Evolutionary conservation across 495 filamentous ascomycete species (phyloP), one percentile per base, ranked within the genome.

Genomic region (Stereocaulon alpinum): DNA sequence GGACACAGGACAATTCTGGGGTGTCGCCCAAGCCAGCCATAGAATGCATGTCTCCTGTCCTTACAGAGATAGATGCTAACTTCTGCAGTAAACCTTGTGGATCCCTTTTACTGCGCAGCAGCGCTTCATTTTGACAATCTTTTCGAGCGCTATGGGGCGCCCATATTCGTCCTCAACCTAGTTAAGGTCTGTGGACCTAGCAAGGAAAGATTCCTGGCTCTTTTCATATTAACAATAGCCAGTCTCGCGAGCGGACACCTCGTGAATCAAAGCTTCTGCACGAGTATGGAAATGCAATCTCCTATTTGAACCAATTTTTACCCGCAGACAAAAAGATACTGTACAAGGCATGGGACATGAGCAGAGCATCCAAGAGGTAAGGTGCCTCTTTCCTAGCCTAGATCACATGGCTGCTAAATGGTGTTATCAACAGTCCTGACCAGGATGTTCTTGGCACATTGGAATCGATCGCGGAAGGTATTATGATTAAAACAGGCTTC

Each of bases 291-390:
- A 85, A 88, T 63, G 89, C 91, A 17, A 86, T 97, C 55, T 79
- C 83, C 45, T 98, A 97, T 66, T 82, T 98, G 44, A 98, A 97
- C 64, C 93, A 96, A 67, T 96, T 94, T 61, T 77, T 98, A 5
- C 94, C 94, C 0, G 69, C 72, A 10, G 83, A 85, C 45, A 89
- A 88, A 59, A 91, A 89, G 71, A 91, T 97, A 61, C 82, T 89
- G 7, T 90, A 98, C 70, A 87, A 89, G 56, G 89, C 93, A 14
- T 98, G 91, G 86, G 93, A 98, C 69, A 98, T 98, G 93, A 94
- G 91, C 60, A 82, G 92, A 61, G 94, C 94, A 30, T 84, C 93
- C 11, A 98, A 97, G 68, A 88, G 78, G 56, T 65, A 56, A 37
- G 58, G 27, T 24, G 3, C 3, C 4, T 15, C 27, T 3, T 42